Conservation (phyloP, 2,329 filamentous ascomycete species). For the Fusarium sp. region DNA sequence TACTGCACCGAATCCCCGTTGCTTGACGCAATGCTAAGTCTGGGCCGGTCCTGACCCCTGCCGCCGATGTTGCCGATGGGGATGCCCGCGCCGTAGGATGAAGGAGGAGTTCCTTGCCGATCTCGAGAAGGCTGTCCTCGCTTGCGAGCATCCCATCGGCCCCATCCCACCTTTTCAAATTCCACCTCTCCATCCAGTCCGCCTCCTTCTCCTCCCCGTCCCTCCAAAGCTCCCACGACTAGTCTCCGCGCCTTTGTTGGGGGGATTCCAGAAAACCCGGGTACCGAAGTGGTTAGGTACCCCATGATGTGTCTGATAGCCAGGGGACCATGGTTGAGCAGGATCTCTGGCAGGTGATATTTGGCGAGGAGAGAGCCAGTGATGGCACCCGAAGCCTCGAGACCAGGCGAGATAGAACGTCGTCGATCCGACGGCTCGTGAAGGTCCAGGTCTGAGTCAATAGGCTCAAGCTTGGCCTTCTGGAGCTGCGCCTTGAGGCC, state of each 20-base stretch:
- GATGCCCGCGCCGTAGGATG: conserved; percentile 60
- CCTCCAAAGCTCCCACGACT: conserved; percentile 91
- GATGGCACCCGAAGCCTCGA: conserved; percentile 82
- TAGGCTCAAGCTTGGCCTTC: conserved; percentile 66
- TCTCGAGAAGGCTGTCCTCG: conserved; percentile 67
- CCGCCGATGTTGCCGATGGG: conserved; percentile 60
- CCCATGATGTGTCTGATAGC: conserved; percentile 96
- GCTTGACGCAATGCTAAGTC: conserved; percentile 64
- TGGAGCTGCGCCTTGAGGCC: conserved; percentile 75
- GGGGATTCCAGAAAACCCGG: conserved; percentile 88
- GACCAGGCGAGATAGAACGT: conserved; percentile 56
- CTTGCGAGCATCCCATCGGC: conserved; percentile 87
- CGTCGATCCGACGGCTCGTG: conserved; percentile 62
- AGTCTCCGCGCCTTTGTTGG: conserved; percentile 89
- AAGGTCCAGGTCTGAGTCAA: conserved; percentile 89
- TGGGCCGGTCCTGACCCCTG: conserved; percentile 56
- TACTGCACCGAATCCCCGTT: conserved; percentile 77
- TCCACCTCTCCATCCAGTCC: conserved; percentile 74
- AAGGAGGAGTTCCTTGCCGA: conserved; percentile 52
- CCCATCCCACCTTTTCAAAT: conserved; percentile 98
- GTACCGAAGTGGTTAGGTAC: conserved; percentile 90
- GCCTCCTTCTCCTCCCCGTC: conserved; percentile 71
- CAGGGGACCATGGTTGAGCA: conserved; percentile 87
- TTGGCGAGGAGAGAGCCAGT: conserved; percentile 86
- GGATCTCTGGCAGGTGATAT: conserved; percentile 87